Base-by-base conservation (phyloP, 1,284 basidiomycete species). In the Trametes polyzona region DNA sequence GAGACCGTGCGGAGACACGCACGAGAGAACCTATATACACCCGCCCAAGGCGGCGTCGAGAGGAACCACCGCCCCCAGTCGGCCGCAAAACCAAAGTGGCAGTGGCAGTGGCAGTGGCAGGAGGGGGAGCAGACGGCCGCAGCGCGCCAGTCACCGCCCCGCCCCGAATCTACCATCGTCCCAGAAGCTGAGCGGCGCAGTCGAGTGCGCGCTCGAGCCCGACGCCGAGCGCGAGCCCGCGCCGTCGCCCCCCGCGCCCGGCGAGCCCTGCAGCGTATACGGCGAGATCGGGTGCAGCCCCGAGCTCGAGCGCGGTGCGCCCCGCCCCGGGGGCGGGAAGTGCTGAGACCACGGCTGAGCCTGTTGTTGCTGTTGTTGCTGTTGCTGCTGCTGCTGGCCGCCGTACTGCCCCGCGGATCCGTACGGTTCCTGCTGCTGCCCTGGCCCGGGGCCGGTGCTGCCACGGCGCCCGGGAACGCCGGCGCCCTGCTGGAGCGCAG, bases 261-360 rank as follows among this genome's bases (percentile, higher is more conserved):
- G 55, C 48, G 61, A 59, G 37, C 41, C 55, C 41, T 63, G 62
- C 53, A 59, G 35, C 54, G 57, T 50, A 27, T 59, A 58, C 44
- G 52, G 32, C 51, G 57, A 57, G 35, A 57, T 39, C 54, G 47
- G 35, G 37, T 53, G 57, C 42, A 47, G 21, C 26, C 47, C 51
- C 36, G 52, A 7, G 30, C 39, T 11, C 50, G 44, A 35, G 48
- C 39, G 26, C 33, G 14, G 37, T 17, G 43, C 47, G 24, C 43
- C 30, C 37, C 26, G 48, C 46, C 53, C 30, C 24, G 33, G n/a
- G 42, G 39, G 57, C 19, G 47, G 40, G 17, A 47, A 49, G n/a
- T 59, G 58, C 42, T 60, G 58, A 29, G 53, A 44, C 53, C 58
- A 55, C 39, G 54, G 27, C 27, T 52, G 50, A 12, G 48, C 48